A percentile compares a stretch with the other conserved stretches of the same genome.
Evolutionary conservation across 768 basidiomycete species (phyloP).

Genomic region (Coprinopsis cinerea): DNA sequence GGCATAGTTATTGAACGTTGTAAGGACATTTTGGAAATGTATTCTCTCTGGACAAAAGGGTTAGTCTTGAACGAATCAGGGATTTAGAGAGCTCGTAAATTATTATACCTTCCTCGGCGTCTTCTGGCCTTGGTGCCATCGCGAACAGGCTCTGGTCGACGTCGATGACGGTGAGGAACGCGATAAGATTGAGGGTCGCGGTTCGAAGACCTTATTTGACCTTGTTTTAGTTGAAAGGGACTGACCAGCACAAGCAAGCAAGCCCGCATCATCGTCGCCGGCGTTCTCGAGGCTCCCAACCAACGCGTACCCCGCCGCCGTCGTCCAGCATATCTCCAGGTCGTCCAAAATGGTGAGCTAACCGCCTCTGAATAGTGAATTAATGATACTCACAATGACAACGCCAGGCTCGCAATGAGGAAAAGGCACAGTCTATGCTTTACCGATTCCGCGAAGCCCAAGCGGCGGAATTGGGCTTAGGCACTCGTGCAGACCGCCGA

Average conservation of each 20-base stretch:
- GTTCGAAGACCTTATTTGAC: too few relatives aligned
- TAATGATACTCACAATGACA: too few relatives aligned
- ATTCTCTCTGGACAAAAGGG: slow-evolving; percentile 43
- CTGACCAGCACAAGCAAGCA: too few relatives aligned
- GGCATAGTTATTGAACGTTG: slow-evolving; percentile 71
- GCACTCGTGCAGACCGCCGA: slow-evolving; percentile 75
- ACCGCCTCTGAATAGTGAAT: too few relatives aligned
- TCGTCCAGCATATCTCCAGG: not conserved
- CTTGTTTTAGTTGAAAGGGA: too few relatives aligned
- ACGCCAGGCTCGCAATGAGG: slow-evolving; percentile 98
- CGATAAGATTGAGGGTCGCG: too few relatives aligned
- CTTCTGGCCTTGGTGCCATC: slow-evolving; percentile 14
- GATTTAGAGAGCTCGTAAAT: not conserved
- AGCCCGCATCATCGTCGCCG: not conserved
- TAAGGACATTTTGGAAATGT: slow-evolving; percentile 71
- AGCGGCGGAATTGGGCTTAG: slow-evolving; percentile 90
- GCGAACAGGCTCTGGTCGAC: not conserved
- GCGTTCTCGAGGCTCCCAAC: too few relatives aligned
- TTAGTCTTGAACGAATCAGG: not conserved
- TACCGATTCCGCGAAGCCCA: slow-evolving; percentile 97
- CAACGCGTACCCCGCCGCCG: not conserved
- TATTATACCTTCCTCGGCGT: slow-evolving; percentile 31
- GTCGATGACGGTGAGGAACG: too few relatives aligned
- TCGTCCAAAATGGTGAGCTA: slow-evolving; percentile 10
- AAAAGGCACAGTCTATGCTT: slow-evolving; percentile 94